Conservation (phyloP, 495 filamentous ascomycete genomes). For the Xylaria intraflava region DNA sequence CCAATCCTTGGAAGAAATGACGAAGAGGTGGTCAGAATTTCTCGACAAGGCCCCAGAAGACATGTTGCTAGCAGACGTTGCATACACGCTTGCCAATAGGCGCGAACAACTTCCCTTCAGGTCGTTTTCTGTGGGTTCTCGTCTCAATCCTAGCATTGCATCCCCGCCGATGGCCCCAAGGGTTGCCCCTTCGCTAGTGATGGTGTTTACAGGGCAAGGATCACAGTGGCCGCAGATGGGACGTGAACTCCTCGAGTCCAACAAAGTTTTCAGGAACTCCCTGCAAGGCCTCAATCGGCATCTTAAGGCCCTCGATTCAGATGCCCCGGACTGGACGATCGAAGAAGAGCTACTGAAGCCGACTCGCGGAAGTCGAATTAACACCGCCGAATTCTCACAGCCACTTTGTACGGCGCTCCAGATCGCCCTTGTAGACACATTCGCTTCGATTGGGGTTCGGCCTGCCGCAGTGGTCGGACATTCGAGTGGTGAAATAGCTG, state of each 20-base stretch:
- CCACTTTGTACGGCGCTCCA: conserved; percentile 34
- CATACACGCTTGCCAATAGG: too few relatives aligned
- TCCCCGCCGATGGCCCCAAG: too few relatives aligned
- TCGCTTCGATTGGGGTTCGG: conserved; percentile 42
- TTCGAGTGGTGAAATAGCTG: conserved; percentile 20
- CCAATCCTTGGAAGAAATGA: too few relatives aligned
- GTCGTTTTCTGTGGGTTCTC: too few relatives aligned
- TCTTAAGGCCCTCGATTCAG: too few relatives aligned
- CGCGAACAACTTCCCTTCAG: too few relatives aligned
- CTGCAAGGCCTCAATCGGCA: conserved; percentile 30
- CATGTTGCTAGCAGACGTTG: too few relatives aligned
- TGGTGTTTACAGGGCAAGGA: conserved; percentile 40
- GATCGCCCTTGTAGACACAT: conserved; percentile 44
- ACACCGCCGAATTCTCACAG: conserved; percentile 26
- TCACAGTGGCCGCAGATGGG: conserved; percentile 39
- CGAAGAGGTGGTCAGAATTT: too few relatives aligned
- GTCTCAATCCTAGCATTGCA: too few relatives aligned
- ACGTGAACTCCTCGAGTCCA: conserved; percentile 20
- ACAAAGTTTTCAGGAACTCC: conserved; percentile 22
- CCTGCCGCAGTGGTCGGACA: conserved; percentile 21
- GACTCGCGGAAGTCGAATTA: conserved; percentile 4
- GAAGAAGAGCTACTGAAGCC: conserved; percentile 29
- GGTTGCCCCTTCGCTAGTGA: too few relatives aligned
- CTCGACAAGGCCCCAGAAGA: too few relatives aligned
- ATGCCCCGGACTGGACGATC: conserved; percentile 27